Evolutionary conservation across 1,284 basidiomycete genomes (phyloP), one percentile per base, ranked within the genome.

Genomic region (Gymnopus androsaceus): DNA sequence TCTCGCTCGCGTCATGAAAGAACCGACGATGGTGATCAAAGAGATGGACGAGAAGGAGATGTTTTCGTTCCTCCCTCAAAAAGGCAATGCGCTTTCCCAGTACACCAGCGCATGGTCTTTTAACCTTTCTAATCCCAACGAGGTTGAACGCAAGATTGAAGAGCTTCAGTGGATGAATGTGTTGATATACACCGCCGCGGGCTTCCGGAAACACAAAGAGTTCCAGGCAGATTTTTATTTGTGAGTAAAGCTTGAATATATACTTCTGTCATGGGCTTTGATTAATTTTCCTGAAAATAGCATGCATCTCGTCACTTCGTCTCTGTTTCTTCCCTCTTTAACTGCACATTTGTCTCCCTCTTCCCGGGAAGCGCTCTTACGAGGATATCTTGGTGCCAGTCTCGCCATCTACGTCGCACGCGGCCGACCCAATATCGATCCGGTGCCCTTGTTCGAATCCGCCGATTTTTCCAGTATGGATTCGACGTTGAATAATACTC

Each of bases 251-350:
- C 33, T 46, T 23, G 37, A 38, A 25, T 19, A 14, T 28, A 21
- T 8, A 4, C 28, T 4, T 31, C 25, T 17, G 4, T 4, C 25
- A 30, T 27, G n/a, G n/a, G n/a, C n/a, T n/a, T 33, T 55, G 19
- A 44, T 21, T 41, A 21, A 33, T 21, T 28, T 49, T 51, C 9
- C 14, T 40, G 27, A n/a, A n/a, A n/a, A n/a, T 47, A 83, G 82
- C 11, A 78, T 82, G 76, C 82, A 83, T 57, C 61, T 81, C 23
- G 76, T 83, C 47, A 84, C 82, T 0, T 81, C 80, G 19, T 76
- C 76, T 8, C 63, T 81, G 27, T 83, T 83, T 63, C 64, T 82
- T 19, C 71, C 76, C 0, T 73, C 82, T 1, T 59, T 76, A 38
- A 59, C 73, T 4, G 65, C 71, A 8, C 66, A 69, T 55, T 59